Conservation (phyloP, 1,284 basidiomycete species). For the Somion occarium region DNA sequence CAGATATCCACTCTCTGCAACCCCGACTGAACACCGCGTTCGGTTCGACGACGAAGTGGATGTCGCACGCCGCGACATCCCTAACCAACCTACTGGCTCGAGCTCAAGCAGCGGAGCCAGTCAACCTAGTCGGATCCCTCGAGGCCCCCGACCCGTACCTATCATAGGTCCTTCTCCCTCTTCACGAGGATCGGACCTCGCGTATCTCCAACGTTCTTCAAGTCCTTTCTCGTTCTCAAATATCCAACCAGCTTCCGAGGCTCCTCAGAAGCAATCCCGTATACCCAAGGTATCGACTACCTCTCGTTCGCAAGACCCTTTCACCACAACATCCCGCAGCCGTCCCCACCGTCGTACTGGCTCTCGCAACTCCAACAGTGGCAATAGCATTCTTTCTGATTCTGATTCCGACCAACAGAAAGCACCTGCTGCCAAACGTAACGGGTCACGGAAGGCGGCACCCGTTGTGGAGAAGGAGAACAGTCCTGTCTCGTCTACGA, state of each 20-base stretch:
- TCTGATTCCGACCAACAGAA: background rate
- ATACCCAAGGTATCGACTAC: conserved; percentile 6
- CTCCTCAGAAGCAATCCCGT: conserved; percentile 2
- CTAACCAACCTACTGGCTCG: conserved; percentile 6
- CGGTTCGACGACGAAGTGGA: background rate
- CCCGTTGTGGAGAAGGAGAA: conserved; percentile 6
- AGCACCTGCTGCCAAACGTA: background rate
- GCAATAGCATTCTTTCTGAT: background rate
- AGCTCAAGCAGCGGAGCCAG: background rate
- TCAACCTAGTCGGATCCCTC: conserved; percentile 17
- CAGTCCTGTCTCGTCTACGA: background rate
- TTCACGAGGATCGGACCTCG: background rate
- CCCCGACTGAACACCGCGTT: background rate
- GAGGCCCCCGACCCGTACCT: conserved; percentile 22
- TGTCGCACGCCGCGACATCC: background rate
- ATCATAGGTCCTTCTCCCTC: conserved; percentile 4
- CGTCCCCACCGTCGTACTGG: conserved; percentile 5
- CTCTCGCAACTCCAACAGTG: background rate
- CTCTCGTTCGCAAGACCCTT: conserved; percentile 4
- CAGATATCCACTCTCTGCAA: background rate
- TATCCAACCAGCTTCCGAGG: background rate
- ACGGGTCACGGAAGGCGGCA: background rate
- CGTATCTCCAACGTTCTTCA: background rate
- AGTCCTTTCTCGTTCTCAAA: background rate
- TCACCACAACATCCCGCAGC: conserved; percentile 1